Evolutionary conservation across 2,329 filamentous ascomycete species (phyloP), one percentile per base, ranked within the genome.

Genomic region (Fusarium nanum): DNA sequence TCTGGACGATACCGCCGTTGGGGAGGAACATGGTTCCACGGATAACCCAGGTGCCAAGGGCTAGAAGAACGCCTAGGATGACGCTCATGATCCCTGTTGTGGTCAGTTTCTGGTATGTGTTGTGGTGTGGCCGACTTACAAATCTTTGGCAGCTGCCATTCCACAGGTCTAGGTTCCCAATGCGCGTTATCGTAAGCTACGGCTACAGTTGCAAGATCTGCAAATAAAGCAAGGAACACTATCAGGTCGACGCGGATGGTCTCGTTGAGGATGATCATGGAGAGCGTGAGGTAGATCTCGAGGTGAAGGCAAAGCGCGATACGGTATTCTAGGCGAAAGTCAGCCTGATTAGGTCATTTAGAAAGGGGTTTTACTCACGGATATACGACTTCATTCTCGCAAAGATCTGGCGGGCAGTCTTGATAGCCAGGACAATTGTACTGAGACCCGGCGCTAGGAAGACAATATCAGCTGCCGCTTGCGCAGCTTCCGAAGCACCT

Each of bases 131-230:
- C 7, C 13, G 9, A 53, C 49, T 28, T 22, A 53, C 67, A 70
- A 7, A 68, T 68, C 27, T 68, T 68, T 1, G 52, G 57, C 5
- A 68, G 41, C 22, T 68, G 64, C 65, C 67, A 69, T 1, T 70
- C 66, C 0, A 69, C 67, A 0, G 67, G 67, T 1, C 67, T 6
- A 0, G 61, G 67, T 16, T 69, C 67, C 50, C 61, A 69, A 16
- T 69, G 67, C 7, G 67, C 67, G 10, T 69, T 70, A 5, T 70
- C 67, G 6, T 69, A 69, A n/a, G 67, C 67, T 9, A 69, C 67
- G 2, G 67, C 67, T 3, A 69, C 67, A 0, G 67, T 69, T 0
- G 67, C 67, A 1, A 69, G 2, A 5, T 69, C 67, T 2, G 67
- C 67, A 1, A 70, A 69, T 0, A 69, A 7, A 0, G 67, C 22